Percentiles rank a stretch among this genome's conserved stretches.
These are phyloP conservation scores for Trichoderma gracile DNA, from an alignment of 2,329 filamentous ascomycete genomes.

Conservation along the genomic window DNA sequence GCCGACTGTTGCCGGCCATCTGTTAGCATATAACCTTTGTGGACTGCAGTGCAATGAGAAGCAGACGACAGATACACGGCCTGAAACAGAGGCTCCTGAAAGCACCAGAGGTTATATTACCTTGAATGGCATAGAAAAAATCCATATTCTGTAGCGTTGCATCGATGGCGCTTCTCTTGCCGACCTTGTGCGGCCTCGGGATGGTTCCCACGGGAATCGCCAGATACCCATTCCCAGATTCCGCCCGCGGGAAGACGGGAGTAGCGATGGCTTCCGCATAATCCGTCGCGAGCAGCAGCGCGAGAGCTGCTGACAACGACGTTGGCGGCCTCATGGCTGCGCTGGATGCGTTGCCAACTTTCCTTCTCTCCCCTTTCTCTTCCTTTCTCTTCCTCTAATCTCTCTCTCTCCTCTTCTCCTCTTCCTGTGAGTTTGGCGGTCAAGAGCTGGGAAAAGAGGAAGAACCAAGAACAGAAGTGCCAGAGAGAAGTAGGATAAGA, in stretches of 20 bases:
- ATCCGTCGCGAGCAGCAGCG: constrained; percentile 27
- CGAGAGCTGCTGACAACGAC: constrained; percentile 20
- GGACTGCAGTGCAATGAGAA: background rate
- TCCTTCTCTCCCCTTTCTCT: background rate
- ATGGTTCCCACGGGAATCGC: constrained; percentile 41
- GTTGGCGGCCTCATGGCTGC: constrained; percentile 27
- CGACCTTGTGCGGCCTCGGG: constrained; percentile 32
- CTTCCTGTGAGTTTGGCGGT: background rate
- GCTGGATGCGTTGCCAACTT: background rate
- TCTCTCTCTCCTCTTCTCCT: background rate
- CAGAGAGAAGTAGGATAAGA: background rate
- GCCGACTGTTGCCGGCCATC: constrained; percentile 37
- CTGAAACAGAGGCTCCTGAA: too few species aligned
- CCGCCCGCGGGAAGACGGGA: constrained; percentile 34
- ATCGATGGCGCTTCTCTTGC: constrained; percentile 35
- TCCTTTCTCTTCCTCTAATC: background rate
- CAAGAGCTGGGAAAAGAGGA: background rate
- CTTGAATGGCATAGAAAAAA: constrained; percentile 43
- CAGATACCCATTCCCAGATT: constrained; percentile 41
- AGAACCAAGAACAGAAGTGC: background rate
- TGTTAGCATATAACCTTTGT: background rate
- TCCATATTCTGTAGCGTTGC: constrained; percentile 40
- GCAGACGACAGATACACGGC: too few species aligned
- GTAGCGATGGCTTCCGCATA: constrained; percentile 17
- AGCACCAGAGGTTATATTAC: constrained; percentile 32